phyloP scores from a whole-genome alignment of 73 alveolate genomes.

The Durusdinium trenchii region DNA sequence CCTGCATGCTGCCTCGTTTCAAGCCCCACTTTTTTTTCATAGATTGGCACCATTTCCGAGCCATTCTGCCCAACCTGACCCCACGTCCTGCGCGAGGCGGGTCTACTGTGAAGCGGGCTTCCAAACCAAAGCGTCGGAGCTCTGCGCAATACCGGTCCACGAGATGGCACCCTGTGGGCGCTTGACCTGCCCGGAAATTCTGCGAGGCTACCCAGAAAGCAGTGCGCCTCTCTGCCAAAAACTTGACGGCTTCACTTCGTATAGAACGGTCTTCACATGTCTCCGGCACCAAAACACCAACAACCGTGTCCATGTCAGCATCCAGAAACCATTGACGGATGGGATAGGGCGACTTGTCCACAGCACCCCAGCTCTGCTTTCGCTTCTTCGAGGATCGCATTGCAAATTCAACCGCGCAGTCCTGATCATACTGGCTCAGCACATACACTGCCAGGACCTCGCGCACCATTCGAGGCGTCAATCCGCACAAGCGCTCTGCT shows the following conservation, averaged over 20 bases:
- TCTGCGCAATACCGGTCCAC: conserved; percentile 12
- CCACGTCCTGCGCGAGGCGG: not conserved
- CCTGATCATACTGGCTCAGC: not conserved
- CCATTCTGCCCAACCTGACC: too few species aligned
- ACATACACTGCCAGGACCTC: not conserved
- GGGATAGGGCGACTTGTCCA: not conserved
- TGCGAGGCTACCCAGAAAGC: conserved; percentile 20
- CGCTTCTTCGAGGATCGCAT: conserved; percentile 1
- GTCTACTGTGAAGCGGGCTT: not conserved
- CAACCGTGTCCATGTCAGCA: conserved; percentile 2
- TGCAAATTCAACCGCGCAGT: conserved; percentile 21
- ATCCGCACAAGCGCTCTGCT: not conserved
- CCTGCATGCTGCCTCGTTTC: too few species aligned
- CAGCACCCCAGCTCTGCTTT: not conserved
- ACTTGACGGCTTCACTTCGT: conserved; percentile 16
- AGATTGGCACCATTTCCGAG: too few species aligned
- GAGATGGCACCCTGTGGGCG: conserved; percentile 26
- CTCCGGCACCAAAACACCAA: not conserved
- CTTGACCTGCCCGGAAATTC: not conserved
- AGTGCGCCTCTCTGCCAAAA: conserved; percentile 18
- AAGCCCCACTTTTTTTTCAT: too few species aligned
- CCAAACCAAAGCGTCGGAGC: not conserved
- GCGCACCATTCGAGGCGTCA: conserved; percentile 3
- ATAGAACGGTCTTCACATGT: not conserved
- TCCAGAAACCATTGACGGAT: conserved; percentile 14